Percentiles rank a stretch among this genome's conserved stretches.
phyloP scores from a whole-genome alignment of 352 stramenopile species.

The Pseudoperonospora humuli region DNA sequence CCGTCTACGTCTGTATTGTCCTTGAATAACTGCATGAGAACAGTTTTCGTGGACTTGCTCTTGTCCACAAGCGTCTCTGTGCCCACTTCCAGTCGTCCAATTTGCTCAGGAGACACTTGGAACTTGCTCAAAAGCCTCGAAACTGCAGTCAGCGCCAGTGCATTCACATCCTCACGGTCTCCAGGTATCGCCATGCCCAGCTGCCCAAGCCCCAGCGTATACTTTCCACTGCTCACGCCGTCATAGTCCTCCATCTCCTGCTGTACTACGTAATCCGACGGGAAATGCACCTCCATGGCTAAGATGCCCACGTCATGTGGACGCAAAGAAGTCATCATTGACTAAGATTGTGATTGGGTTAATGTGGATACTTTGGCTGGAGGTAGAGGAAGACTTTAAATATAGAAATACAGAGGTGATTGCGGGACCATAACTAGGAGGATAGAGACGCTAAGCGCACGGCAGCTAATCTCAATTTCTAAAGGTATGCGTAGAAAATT shows the following conservation, averaged over 20 bases:
- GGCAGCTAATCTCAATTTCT: too few species aligned
- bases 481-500: too few species aligned
- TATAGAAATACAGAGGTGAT: too few species aligned
- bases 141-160: constrained; percentile 52
- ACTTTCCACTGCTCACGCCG: constrained; percentile 64
- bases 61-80: constrained; percentile 94
- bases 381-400: too few species aligned
- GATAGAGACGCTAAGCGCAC: too few species aligned
- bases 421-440: too few species aligned
- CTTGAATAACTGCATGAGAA: constrained; percentile 68
- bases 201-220: constrained; percentile 58
- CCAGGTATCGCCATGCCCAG: constrained; percentile 57
- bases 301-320: constrained; percentile 92
- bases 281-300: constrained; percentile 95
- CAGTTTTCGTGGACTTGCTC: constrained; percentile 80
- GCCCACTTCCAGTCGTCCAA: constrained; percentile 94
- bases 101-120: constrained; percentile 39
- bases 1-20: constrained; percentile 68
- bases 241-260: constrained; percentile 91
- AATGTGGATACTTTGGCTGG: too few species aligned
- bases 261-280: constrained; percentile 90
- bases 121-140: constrained; percentile 51
- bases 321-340: constrained; percentile 6
- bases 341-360: too few species aligned
- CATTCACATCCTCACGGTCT: constrained; percentile 70